These are phyloP conservation scores for Colletotrichum nymphaeae DNA, from an alignment of 2,329 filamentous ascomycete species.

Conservation along the genomic window DNA sequence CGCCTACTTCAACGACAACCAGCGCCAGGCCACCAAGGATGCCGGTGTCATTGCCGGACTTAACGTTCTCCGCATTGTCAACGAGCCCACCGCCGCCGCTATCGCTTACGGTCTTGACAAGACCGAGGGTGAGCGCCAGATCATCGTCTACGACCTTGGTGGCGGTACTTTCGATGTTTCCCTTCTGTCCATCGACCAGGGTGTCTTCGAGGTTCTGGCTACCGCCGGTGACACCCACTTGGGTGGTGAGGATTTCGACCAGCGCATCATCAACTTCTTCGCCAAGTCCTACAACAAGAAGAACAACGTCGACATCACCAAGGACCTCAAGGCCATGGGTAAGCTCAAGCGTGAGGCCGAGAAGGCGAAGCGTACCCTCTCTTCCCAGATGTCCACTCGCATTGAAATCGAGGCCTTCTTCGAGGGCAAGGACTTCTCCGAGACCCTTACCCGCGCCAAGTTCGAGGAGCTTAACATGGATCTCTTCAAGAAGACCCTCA, in stretches of 20 bases:
- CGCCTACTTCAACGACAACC: slow-evolving; percentile 98
- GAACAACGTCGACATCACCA: slow-evolving; percentile 89
- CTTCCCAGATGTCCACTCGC: slow-evolving; percentile 90
- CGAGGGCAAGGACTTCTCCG: slow-evolving; percentile 96
- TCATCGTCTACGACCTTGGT: slow-evolving; percentile 93
- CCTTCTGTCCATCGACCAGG: slow-evolving; percentile 89
- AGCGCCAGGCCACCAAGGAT: slow-evolving; percentile 97
- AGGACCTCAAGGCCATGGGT: slow-evolving; percentile 97
- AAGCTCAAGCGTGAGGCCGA: slow-evolving; percentile 99
- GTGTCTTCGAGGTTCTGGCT: slow-evolving; percentile 93
- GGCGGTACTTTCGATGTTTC: slow-evolving; percentile 96
- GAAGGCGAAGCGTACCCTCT: slow-evolving; percentile 98
- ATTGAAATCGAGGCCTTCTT: slow-evolving; percentile 98
- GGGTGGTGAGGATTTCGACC: slow-evolving; percentile 98
- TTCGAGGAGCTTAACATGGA: slow-evolving; percentile 99
- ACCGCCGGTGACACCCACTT: slow-evolving; percentile 97
- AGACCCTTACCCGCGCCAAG: slow-evolving; percentile 98
- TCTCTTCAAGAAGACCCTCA: slow-evolving; percentile 98
- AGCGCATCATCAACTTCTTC: slow-evolving; percentile 96
- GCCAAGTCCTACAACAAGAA: slow-evolving; percentile 99
- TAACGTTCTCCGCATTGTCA: slow-evolving; percentile 95
- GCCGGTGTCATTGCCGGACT: slow-evolving; percentile 92
- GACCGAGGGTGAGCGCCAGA: slow-evolving; percentile 84
- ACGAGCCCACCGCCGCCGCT: slow-evolving; percentile 95
- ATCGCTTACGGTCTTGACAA: slow-evolving; percentile 95